Conservation (phyloP, 441 rosid genomes). For the Melastoma candidum region DNA sequence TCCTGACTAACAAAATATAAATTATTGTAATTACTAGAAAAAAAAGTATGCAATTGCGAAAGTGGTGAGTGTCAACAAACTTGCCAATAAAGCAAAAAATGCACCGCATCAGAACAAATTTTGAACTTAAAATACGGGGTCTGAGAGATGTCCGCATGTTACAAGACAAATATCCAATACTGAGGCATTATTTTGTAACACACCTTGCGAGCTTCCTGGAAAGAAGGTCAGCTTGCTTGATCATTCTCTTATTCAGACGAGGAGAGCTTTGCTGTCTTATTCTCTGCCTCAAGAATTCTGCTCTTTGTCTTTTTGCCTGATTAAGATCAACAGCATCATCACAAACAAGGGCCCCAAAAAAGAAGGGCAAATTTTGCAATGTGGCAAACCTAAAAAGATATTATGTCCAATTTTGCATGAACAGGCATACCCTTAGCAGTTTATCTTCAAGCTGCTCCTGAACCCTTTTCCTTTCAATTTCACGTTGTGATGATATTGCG, state of each 20-base stretch:
- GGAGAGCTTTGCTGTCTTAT: conserved; percentile 45
- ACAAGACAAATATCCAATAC: too few relatives aligned
- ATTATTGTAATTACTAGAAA: too few relatives aligned
- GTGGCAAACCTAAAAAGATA: not conserved
- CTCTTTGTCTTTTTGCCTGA: conserved; percentile 84
- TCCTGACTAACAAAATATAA: too few relatives aligned
- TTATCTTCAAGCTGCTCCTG: conserved; percentile 78
- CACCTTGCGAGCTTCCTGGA: conserved; percentile 72
- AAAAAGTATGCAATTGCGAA: too few relatives aligned
- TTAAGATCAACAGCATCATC: conserved; percentile 11
- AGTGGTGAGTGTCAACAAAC: too few relatives aligned
- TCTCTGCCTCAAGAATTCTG: conserved; percentile 87
- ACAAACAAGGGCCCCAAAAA: conserved; percentile 9
- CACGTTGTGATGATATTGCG: conserved; percentile 69
- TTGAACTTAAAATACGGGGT: too few relatives aligned
- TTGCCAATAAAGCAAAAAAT: too few relatives aligned
- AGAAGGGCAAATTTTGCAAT: not conserved
- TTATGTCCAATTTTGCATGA: not conserved
- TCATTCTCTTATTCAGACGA: conserved; percentile 40
- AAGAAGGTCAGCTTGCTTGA: conserved; percentile 69
- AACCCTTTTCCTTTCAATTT: conserved; percentile 79
- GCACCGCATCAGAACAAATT: too few relatives aligned
- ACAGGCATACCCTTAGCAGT: conserved; percentile 59
- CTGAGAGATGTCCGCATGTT: too few relatives aligned
- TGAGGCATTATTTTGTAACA: not conserved